Base-by-base conservation (phyloP, 345 rosid genomes). In the Durio zibethinus region DNA sequence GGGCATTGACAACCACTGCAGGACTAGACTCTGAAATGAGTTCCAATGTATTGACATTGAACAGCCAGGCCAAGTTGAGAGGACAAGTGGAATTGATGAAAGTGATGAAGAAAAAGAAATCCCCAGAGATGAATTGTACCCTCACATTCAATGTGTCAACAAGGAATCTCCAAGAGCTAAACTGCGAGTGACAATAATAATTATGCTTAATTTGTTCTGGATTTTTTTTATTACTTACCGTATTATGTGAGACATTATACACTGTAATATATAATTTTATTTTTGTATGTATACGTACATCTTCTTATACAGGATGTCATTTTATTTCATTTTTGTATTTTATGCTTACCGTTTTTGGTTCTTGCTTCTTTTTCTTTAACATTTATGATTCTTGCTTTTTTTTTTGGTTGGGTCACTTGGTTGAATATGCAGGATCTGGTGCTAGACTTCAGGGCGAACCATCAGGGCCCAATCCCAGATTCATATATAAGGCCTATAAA, bases 71-170 rank as follows among this genome's bases (percentile, higher is more conserved):
- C 0, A 29, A 57, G 61, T 23, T 89, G 62, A 78, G 23, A 15
- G 92, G 92, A 50, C 79, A n/a, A 56, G 83, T 89, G 11, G 72
- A 76, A 12, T 66, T 84, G 81, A 11, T 85, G 45, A 45, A 59
- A n/a, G 35, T 84, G 18, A 63, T 63, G 43, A 74, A 79, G 87
- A 82, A 67, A 82, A 80, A 52, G 47, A 87, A 23, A 74, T 76
- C 68, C 29, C 74, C 87, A 9, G 74, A 79, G 38, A 36, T 89
- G 88, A 80, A 73, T 74, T 89, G 90, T 25, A 77, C 72, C 25
- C 63, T 89, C 70, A 68, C 11, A 50, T 76, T 87, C 29, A 59
- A 80, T 60, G 66, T 87, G 52, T 59, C 25, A 10, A 81, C 71
- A 31, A 56, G 23, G 1, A 18, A 56, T 29, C 36, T 86, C 50